Base-by-base conservation (phyloP, 1,284 basidiomycete species). In the Schizophyllum commune region DNA sequence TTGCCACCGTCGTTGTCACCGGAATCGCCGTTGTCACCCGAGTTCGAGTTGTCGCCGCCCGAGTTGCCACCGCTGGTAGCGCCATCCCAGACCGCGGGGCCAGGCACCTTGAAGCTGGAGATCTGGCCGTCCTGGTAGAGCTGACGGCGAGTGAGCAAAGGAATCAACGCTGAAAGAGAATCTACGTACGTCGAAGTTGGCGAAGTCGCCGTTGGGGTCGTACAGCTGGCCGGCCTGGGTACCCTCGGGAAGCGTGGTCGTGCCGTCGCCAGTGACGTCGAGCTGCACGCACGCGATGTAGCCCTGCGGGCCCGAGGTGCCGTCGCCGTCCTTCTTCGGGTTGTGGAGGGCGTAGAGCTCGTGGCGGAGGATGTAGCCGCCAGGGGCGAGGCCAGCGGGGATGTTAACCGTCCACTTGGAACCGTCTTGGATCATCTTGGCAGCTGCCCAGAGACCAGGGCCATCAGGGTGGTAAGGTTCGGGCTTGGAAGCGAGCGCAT, bases 341-440 rank as follows among this genome's bases (percentile, higher is more conserved):
- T 66, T 67, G 59, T 69, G 69, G 19, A 69, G 57, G 5, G 65
- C 63, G 39, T 62, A 47, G 15, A 67, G 55, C 62, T 77, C 75
- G 57, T 75, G 69, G 39, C 75, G 69, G 60, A 77, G 65, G 55
- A 77, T 65, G 66, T 77, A 78, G 65, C 77, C 67, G 17, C 76
- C 75, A 47, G 68, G 61, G 62, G 72, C 68, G 22, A 78, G 70
- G 32, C 67, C 65, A 33, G 67, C 62, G 15, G 76, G 76, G 56
- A 78, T 71, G 32, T 70, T 73, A 52, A 67, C 57, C 64, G 58
- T 63, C 67, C 67, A 69, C 56, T 64, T 64, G 19, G 64, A 65
- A 17, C 64, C 65, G 22, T 65, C 57, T 61, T 68, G 65, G 27
- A 66, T 65, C 7, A 67, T 27, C 54, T 64, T 65, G 19, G 69